Conservation (phyloP, 306 rosid species). For the Fragaria iinumae region DNA sequence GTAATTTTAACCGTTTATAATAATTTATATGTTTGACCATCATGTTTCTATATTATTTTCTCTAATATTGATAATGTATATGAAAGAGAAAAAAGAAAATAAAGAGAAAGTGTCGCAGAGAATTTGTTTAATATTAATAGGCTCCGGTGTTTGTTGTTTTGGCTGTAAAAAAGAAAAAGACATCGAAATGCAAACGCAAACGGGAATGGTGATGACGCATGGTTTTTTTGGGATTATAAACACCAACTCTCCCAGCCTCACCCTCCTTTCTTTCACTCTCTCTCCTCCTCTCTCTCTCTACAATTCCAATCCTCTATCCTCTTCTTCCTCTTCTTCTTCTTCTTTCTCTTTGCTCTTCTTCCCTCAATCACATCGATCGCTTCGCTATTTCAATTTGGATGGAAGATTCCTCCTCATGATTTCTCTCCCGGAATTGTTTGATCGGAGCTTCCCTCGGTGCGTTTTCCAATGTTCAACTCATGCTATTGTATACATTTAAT, state of each 20-base stretch:
- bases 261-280: not conserved
- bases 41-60: no score
- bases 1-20: no score
- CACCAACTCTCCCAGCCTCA: slow-evolving; percentile 8
- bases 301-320: slow-evolving; percentile 3
- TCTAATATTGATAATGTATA: no score
- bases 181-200: not conserved
- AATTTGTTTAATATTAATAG: not conserved
- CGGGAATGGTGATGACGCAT: slow-evolving; percentile 46
- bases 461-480: slow-evolving; percentile 20
- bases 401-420: slow-evolving; percentile 48
- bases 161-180: not conserved
- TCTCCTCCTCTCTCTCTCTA: not conserved
- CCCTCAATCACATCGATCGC: not conserved
- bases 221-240: slow-evolving; percentile 52
- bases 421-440: slow-evolving; percentile 33
- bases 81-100: no score
- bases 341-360: not conserved
- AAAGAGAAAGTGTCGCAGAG: no score
- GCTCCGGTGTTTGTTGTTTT: not conserved
- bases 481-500: not conserved
- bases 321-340: not conserved
- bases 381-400: slow-evolving; percentile 14
- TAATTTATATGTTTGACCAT: no score
- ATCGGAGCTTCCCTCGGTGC: slow-evolving; percentile 54